Evolutionary conservation across 2,329 filamentous ascomycete genomes (phyloP).

Genomic region (Bipolaris zeicola): DNA sequence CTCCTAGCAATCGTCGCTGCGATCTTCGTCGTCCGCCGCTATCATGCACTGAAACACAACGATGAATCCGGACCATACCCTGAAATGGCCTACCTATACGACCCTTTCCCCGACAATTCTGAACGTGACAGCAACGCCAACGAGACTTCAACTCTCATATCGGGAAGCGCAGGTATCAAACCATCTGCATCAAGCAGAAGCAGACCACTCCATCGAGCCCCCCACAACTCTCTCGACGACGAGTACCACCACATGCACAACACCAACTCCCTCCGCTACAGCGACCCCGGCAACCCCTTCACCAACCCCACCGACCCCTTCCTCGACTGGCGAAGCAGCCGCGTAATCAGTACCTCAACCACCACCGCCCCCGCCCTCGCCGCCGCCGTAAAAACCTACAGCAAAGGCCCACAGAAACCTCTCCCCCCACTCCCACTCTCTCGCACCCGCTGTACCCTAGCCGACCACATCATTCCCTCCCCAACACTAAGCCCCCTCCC

Average conservation of each 20-base stretch:
- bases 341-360: constrained; percentile 11
- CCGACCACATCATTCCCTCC: constrained; percentile 27
- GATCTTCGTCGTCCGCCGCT: constrained; percentile 42
- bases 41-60: constrained; percentile 32
- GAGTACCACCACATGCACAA: constrained; percentile 12
- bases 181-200: not conserved
- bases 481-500: constrained; percentile 28
- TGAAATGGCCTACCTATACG: constrained; percentile 43
- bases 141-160: constrained; percentile 33
- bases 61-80: constrained; percentile 34
- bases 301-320: constrained; percentile 9
- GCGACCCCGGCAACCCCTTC: constrained; percentile 19
- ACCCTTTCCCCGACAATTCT: constrained; percentile 27
- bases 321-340: constrained; percentile 8
- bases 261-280: constrained; percentile 14
- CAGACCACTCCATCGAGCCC: constrained; percentile 2
- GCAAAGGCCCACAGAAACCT: constrained; percentile 10
- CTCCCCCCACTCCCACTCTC: constrained; percentile 1
- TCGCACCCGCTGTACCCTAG: not conserved
- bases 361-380: constrained; percentile 20
- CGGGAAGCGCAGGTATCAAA: constrained; percentile 23
- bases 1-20: constrained; percentile 43
- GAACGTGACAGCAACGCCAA: constrained; percentile 4
- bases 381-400: constrained; percentile 23
- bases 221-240: constrained; percentile 4